Base-by-base conservation (phyloP, 768 basidiomycete species). In the Serendipita sp. region DNA sequence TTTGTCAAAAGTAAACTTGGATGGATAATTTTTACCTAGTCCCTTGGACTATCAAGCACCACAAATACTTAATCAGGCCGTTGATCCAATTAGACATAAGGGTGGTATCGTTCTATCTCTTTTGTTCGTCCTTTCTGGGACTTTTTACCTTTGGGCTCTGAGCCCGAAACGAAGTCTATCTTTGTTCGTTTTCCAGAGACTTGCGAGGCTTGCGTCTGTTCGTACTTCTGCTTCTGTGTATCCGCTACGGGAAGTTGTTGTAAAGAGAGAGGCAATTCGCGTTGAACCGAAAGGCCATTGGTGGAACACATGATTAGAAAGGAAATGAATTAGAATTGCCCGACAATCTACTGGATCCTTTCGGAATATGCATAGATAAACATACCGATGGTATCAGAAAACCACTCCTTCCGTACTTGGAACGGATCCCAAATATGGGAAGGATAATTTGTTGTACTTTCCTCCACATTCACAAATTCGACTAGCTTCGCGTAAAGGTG, bases 401-500 rank as follows among this genome's bases (percentile, higher is more conserved):
- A 85, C 85, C 91, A 95, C 43, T 83, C 85, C 0, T 80, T 76
- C 34, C 72, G 71, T 1, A 87, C 75, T 44, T 80, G 80, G 43
- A 79, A 73, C 13, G 90, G 84, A 69, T 87, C 80, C 86, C 95
- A 97, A 1, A 88, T 74, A 5, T 77, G 75, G 16, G 76, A 64
- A 6, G 88, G 86, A 70, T 94, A 93, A 67, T 91, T 89, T 1
- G 86, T 87, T n/a, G 82, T 76, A 15, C 85, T 81, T 72, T 98
- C 95, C 69, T 95, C 86, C 15, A 94, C 87, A 65, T 88, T 87
- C 15, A 96, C 85, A 71, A 94, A 96, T 70, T 96, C 91, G 66
- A 99, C 94, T 1, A 99, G 82, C 69, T 92, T 92, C 11, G 89
- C 79, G 73, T 95, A 96, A n/a, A 98, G 81, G 70, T 96, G 91